phyloP scores from a whole-genome alignment of 2,329 filamentous ascomycete genomes.

The Penicillium sp. region DNA sequence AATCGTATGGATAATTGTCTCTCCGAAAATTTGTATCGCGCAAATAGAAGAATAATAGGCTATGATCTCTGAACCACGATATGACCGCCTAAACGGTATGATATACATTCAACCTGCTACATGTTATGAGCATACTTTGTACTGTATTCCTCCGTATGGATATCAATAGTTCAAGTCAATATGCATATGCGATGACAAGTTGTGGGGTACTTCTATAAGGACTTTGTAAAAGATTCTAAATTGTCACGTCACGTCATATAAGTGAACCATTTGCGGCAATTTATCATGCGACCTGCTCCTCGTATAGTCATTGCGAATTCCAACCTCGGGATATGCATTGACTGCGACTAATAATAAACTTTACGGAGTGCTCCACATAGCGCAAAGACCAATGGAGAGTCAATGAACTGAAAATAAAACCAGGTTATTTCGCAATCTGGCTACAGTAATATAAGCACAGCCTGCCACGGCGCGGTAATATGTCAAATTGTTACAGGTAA shows the following conservation, averaged over 20 bases:
- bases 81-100: background rate
- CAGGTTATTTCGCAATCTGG: background rate
- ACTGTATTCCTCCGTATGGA: background rate
- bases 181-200: background rate
- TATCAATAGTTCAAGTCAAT: background rate
- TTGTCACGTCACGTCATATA: background rate
- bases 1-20: too few species aligned
- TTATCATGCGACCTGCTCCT: background rate
- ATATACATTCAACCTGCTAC: background rate
- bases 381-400: background rate
- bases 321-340: too few species aligned
- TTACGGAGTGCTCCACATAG: background rate
- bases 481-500: background rate
- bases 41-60: background rate
- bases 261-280: background rate
- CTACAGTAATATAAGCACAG: background rate
- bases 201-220: background rate
- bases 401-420: too few species aligned
- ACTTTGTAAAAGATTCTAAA: background rate
- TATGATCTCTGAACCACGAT: background rate
- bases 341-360: background rate
- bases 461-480: background rate
- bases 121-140: background rate
- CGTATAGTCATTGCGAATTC: too few species aligned
- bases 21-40: too few species aligned